Base-by-base conservation (phyloP, 345 rosid genomes). In the Eucalyptus viminalis region DNA sequence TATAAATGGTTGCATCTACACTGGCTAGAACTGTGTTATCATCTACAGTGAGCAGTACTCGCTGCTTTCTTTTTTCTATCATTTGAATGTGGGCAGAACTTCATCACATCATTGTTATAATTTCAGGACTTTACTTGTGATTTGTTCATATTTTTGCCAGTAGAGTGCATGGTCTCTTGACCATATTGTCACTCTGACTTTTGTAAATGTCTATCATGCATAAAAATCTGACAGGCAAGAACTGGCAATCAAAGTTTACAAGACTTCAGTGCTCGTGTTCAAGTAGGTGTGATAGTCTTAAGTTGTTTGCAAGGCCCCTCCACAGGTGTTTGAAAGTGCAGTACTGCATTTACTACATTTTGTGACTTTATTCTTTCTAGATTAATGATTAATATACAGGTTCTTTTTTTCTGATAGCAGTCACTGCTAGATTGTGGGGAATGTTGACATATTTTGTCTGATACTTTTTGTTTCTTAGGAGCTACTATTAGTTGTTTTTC, bases 171-270 rank as follows among this genome's bases (percentile, higher is more conserved):
- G 12, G 21, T 54, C 27, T 7, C 29, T 51, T 88, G 88, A 87
- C 86, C 13, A 86, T 67, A 80, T 44, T 86, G 37, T 50, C 51
- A n/a, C 34, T 87, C 6, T 89, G 44, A 25, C 85, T 86, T 62
- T 87, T 86, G n/a, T 91, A 76, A 96, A 96, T 95, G 98, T 96
- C 37, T 97, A 95, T 93, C 99, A 95, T 90, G 97, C 98, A 56
- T 93, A 97, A 80, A 96, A 94, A 94, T 91, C 94, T 86, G 97
- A 94, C 76, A 96, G 97, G 67, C 94, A 91, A 88, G 98, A 97
- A 89, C 92, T 97, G 87, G 97, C 99, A 6, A 93, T 96, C 83
- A 95, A 97, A 93, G 96, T 97, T 44, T 95, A 96, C 94, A 96
- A 96, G 92, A 97, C 99, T 81, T 97, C 97, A 10, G 92, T 96